Percentiles rank a stretch among this genome's conserved stretches.
phyloP scores from a whole-genome alignment of 169 alveolate species.

The Plasmodium blacklocki region DNA sequence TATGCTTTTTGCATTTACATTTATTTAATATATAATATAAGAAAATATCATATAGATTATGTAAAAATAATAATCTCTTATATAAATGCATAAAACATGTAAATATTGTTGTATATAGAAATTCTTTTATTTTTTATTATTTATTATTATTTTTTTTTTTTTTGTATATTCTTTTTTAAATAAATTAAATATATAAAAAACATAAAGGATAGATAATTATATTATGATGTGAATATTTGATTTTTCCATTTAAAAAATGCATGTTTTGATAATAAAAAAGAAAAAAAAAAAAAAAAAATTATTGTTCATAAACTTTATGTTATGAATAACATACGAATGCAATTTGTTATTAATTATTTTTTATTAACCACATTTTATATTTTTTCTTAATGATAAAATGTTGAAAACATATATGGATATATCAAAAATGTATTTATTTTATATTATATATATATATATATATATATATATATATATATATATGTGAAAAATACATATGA shows the following conservation, averaged over 20 bases:
- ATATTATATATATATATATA: slow-evolving; percentile 1
- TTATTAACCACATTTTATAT: slow-evolving; percentile 58
- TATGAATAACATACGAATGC: slow-evolving; percentile 24
- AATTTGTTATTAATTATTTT: slow-evolving; percentile 20
- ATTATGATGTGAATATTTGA: background rate
- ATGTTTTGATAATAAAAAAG: slow-evolving; percentile 17
- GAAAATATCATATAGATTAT: too few species aligned
- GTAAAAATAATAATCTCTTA: too few species aligned
- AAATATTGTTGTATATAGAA: too few species aligned
- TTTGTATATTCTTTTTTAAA: slow-evolving; percentile 2
- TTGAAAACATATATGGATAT: slow-evolving; percentile 18
- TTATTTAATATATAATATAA: too few species aligned
- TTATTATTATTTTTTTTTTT: slow-evolving; percentile 21
- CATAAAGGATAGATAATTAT: background rate
- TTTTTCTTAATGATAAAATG: slow-evolving; percentile 13
- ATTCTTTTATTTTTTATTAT: too few species aligned
- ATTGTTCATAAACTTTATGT: slow-evolving; percentile 7
- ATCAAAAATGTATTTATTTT: slow-evolving; percentile 3
- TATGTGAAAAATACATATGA: background rate
- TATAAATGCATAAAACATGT: too few species aligned
- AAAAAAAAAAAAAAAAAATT: background rate
- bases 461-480: background rate
- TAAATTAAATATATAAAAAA: background rate
- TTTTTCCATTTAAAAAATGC: slow-evolving; percentile 46
- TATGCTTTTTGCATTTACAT: too few species aligned